Base-by-base conservation (phyloP, 2,329 filamentous ascomycete genomes). In the Penicillium sp. region DNA sequence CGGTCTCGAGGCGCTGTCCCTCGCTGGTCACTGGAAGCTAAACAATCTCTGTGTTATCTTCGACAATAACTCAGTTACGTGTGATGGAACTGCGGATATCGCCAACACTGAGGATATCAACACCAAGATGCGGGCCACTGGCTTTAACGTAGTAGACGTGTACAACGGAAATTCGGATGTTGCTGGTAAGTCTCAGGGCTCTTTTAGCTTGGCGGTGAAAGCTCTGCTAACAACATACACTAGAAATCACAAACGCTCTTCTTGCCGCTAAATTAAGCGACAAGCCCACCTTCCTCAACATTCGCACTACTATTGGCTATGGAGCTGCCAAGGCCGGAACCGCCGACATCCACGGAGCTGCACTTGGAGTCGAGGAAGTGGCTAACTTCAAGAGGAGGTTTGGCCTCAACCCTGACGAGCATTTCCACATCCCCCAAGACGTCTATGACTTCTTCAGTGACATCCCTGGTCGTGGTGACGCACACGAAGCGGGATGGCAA, bases 21-120 rank as follows among this genome's bases (percentile, higher is more conserved):
- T 84, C 3, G 83, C 83, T 7, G 83, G 83, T 2, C 80, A 84
- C 66, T 76, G 79, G 65, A 76, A 75, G 60, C 72, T 86, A 9
- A 78, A 81, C 70, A 85, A 85, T 65, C 72, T 86, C 0, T 78
- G 78, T 7, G 71, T 85, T 23, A 79, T 84, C 41, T 85, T 85
- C 60, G 83, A 85, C 61, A 84, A 85, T 69, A 85, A 85, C 67
- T 78, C 82, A 62, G 73, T 85, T 46, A 84, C 82, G 2, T 85
- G 82, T 62, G 83, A 85, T 59, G 83, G 83, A 9, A 77, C 77
- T 2, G 76, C 84, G 1, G 82, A 85, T 65, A 72, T 78, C 43
- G 77, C 77, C 5, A 83, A 82, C 58, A 81, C 77, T 0, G 82
- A 85, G 61, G 81, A 85, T 46, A 72, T 83, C 61, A 84, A 86